Evolutionary conservation across 2,329 filamentous ascomycete species (phyloP), one percentile per base, ranked within the genome.

Genomic region (Bipolaris cookei): DNA sequence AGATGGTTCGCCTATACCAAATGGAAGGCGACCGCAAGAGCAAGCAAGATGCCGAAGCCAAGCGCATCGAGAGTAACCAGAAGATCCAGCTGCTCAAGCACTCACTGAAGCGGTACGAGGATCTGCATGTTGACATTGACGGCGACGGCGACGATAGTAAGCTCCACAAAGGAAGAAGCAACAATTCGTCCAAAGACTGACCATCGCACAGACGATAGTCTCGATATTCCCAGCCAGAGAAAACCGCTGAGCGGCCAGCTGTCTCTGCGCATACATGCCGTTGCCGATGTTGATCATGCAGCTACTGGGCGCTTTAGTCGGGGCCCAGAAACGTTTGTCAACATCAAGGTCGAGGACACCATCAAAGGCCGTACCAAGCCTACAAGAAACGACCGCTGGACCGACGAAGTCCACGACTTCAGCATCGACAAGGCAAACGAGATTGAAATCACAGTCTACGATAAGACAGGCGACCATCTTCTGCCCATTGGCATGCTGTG

Each of bases 341-440:
- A 95, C 62, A 89, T 99, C 76, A 99, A 99, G 79, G 94, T 98
- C 42, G 95, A 99, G 80, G 95, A 99, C 78, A 87, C 89, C 51
- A 87, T 97, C 61, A 92, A 96, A 69, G 93, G 92, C 38, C 87
- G 92, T 65, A 99, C 95, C 21, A 91, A 88, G 75, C 85, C 90
- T 1, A 92, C 93, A 8, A 85, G 93, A 56, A 96, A 84, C 60
- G 95, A 99, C 77, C 87, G 87, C 70, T 99, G 94, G 94, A 88
- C 92, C 39, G 91, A 92, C 66, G 95, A 99, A 78, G 86, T 88
- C 34, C 95, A 97, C 77, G 92, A 88, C 56, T 89, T 99, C 60
- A 91, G 95, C 63, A 95, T 99, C 54, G 94, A 98, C 79, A 98
- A 98, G 81, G 95, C 95, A 50, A 99, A 99, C 77, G 95, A 99